phyloP scores from a whole-genome alignment of 2,329 filamentous ascomycete species.

The Penicillium palitans region DNA sequence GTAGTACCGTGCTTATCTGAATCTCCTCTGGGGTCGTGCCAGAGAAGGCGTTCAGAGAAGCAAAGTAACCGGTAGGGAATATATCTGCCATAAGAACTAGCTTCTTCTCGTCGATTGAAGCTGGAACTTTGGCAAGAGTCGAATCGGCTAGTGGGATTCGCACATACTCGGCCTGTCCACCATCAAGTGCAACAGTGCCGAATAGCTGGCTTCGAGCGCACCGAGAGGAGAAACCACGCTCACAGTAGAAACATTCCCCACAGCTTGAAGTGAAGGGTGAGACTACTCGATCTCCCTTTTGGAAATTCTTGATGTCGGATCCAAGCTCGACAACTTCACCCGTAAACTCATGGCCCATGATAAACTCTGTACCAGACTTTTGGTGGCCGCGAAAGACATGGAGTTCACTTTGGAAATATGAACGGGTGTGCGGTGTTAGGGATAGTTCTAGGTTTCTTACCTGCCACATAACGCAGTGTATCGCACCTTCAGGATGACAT shows the following conservation, averaged over 20 bases:
- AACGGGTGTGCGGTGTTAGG: not conserved
- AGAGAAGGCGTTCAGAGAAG: conserved; percentile 70
- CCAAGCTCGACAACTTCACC: conserved; percentile 57
- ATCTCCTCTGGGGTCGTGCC: conserved; percentile 54
- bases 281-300: conserved; percentile 74
- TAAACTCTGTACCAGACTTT: conserved; percentile 61
- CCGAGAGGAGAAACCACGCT: conserved; percentile 69
- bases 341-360: conserved; percentile 79
- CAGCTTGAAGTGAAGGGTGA: conserved; percentile 79
- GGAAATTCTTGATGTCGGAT: conserved; percentile 61
- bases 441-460: conserved; percentile 45
- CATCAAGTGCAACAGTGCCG: conserved; percentile 68
- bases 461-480: conserved; percentile 83
- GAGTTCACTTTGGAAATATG: conserved; percentile 57
- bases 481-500: conserved; percentile 78
- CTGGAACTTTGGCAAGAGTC: conserved; percentile 70
- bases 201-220: conserved; percentile 70
- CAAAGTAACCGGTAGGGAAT: conserved; percentile 79
- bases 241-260: conserved; percentile 79
- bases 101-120: conserved; percentile 67
- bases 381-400: conserved; percentile 84
- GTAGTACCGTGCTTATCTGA: conserved; percentile 53
- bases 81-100: conserved; percentile 89
- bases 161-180: conserved; percentile 78
- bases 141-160: conserved; percentile 76